Conservation (phyloP, 2,329 filamentous ascomycete species). For the Hyphodiscus sp. region DNA sequence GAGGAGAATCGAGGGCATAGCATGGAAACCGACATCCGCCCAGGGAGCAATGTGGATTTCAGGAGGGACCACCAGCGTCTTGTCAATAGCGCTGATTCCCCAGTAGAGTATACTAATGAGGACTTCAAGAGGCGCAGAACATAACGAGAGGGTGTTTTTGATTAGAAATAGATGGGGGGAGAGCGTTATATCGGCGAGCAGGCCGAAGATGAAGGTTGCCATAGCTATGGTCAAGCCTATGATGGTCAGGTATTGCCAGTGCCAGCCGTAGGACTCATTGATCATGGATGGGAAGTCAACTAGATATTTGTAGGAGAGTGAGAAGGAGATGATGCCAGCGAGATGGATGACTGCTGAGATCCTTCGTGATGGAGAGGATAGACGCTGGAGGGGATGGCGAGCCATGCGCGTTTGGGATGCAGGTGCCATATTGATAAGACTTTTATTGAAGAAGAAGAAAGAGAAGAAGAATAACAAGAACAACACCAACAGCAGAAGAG, state of each 20-base stretch:
- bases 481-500: background rate
- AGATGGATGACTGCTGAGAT: constrained; percentile 58
- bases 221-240: constrained; percentile 59
- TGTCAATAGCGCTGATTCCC: constrained; percentile 45
- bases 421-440: constrained; percentile 11
- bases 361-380: constrained; percentile 57
- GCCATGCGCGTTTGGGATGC: constrained; percentile 31
- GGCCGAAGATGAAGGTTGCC: constrained; percentile 52
- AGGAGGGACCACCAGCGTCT: constrained; percentile 52
- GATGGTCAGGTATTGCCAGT: constrained; percentile 58
- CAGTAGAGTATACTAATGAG: background rate
- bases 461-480: background rate
- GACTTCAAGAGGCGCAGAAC: background rate
- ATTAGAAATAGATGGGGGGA: constrained; percentile 51
- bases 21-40: constrained; percentile 59
- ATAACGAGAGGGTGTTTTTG: constrained; percentile 63
- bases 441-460: too few relatives aligned
- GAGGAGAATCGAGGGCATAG: constrained; percentile 59
- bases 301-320: constrained; percentile 47
- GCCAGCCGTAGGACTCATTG: constrained; percentile 51
- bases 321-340: constrained; percentile 45
- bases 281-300: constrained; percentile 44
- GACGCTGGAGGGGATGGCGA: constrained; percentile 57
- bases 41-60: constrained; percentile 48
- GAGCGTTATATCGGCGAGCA: constrained; percentile 58